These are phyloP conservation scores for Microcyclosporella mali DNA, from an alignment of 2,329 filamentous ascomycete species.

Conservation along the genomic window DNA sequence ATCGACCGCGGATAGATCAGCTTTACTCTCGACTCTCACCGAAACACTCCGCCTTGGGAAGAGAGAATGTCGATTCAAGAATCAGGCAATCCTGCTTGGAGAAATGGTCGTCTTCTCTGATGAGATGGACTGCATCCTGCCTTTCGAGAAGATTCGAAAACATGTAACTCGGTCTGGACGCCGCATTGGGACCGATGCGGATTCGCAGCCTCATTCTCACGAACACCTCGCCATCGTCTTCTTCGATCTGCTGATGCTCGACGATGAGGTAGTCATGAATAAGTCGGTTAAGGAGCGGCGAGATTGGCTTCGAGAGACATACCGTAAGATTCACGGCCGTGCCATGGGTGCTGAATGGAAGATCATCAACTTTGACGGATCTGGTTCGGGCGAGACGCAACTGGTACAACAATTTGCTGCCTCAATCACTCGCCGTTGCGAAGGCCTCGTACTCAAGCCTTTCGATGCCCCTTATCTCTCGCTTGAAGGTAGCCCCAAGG, in stretches of 20 bases:
- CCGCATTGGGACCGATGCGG: constrained; percentile 60
- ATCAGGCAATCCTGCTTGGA: constrained; percentile 71
- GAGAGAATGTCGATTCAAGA: constrained; percentile 52
- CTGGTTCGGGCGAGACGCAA: constrained; percentile 43
- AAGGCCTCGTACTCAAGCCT: constrained; percentile 77
- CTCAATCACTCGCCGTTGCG: constrained; percentile 59
- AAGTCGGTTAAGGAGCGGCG: constrained; percentile 56
- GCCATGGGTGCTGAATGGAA: constrained; percentile 62
- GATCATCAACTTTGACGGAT: constrained; percentile 58
- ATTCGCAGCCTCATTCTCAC: constrained; percentile 54
- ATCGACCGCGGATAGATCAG: constrained; percentile 64
- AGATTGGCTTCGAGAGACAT: constrained; percentile 52
- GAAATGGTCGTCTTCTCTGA: constrained; percentile 77
- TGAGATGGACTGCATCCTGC: constrained; percentile 56
- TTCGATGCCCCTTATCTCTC: constrained; percentile 68
- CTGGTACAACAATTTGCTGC: constrained; percentile 61
- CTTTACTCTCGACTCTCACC: constrained; percentile 58
- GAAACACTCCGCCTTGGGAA: constrained; percentile 58
- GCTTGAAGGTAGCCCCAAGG: constrained; percentile 13
- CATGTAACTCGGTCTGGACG: constrained; percentile 68
- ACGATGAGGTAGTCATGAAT: constrained; percentile 48
- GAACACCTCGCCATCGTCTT: constrained; percentile 58
- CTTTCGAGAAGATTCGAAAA: constrained; percentile 77
- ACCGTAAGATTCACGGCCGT: constrained; percentile 52
- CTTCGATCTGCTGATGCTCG: constrained; percentile 54